phyloP scores from a whole-genome alignment of 139 green algal species.

The Closterium sp. region DNA sequence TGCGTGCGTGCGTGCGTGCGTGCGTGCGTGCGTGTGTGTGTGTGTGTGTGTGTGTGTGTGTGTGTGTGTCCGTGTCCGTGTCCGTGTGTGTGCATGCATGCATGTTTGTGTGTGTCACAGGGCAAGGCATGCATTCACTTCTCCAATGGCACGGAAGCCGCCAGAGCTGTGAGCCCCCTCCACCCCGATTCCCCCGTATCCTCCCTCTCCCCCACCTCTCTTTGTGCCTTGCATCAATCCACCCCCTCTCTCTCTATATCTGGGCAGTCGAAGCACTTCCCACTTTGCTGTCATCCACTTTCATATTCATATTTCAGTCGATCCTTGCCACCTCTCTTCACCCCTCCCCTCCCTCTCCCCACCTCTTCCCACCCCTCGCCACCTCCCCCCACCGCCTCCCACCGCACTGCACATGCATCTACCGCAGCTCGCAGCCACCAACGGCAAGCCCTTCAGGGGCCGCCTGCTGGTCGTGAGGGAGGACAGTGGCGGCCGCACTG shows the following conservation, averaged over 20 bases:
- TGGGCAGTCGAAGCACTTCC: background rate
- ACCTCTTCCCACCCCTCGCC: background rate
- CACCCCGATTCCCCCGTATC: background rate
- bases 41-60: too few relatives aligned
- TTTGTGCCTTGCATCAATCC: background rate
- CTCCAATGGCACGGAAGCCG: background rate
- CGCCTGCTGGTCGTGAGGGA: background rate
- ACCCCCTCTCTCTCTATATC: background rate
- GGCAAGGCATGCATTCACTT: background rate
- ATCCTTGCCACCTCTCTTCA: background rate
- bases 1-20: background rate
- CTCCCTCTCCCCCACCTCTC: background rate
- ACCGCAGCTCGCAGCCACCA: background rate
- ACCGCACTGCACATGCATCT: background rate
- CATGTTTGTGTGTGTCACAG: background rate
- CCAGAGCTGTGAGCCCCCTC: background rate
- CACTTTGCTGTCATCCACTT: background rate
- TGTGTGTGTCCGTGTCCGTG: too few relatives aligned
- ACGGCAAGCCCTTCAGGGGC: background rate
- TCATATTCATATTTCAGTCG: background rate
- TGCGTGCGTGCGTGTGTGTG: background rate
- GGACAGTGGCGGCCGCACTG: background rate
- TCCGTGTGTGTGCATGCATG: background rate
- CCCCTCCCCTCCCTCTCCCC: too few relatives aligned
- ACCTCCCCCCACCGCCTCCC: background rate